Evolutionary conservation across 345 rosid genomes (phyloP).

Genomic region (rapeseed (Brassica napus)): DNA sequence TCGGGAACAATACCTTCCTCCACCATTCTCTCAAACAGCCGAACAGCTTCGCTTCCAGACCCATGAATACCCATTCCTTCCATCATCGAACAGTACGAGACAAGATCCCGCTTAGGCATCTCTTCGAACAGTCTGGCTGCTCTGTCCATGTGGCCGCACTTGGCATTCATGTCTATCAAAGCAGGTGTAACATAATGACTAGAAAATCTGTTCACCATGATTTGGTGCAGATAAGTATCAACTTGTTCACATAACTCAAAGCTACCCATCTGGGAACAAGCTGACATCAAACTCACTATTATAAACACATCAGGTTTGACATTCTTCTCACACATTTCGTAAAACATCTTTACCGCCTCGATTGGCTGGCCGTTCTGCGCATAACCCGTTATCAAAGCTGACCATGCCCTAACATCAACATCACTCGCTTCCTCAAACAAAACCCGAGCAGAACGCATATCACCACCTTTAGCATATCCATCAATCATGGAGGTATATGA

Average conservation of each 20-base stretch:
- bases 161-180: constrained; percentile 75
- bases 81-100: constrained; percentile 67
- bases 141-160: constrained; percentile 70
- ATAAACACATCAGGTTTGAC: constrained; percentile 64
- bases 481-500: constrained; percentile 80
- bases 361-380: constrained; percentile 58
- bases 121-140: constrained; percentile 56
- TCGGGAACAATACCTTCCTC: constrained; percentile 65
- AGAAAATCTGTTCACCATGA: constrained; percentile 38
- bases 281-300: constrained; percentile 64
- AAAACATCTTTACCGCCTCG: constrained; percentile 52
- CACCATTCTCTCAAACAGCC: constrained; percentile 58
- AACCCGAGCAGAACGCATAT: constrained; percentile 49
- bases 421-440: constrained; percentile 53
- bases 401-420: constrained; percentile 57
- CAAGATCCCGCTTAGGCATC: constrained; percentile 50
- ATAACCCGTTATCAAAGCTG: constrained; percentile 65
- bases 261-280: constrained; percentile 69
- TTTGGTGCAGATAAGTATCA: constrained; percentile 51
- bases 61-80: constrained; percentile 69
- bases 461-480: constrained; percentile 69
- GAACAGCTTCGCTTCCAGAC: constrained; percentile 48
- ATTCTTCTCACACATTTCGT: constrained; percentile 40
- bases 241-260: constrained; percentile 59
- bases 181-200: constrained; percentile 59